A percentile compares a stretch with the other conserved stretches of the same genome.
Evolutionary conservation across 2,329 filamentous ascomycete genomes (phyloP).

Genomic region (Cladosporium colombiae): DNA sequence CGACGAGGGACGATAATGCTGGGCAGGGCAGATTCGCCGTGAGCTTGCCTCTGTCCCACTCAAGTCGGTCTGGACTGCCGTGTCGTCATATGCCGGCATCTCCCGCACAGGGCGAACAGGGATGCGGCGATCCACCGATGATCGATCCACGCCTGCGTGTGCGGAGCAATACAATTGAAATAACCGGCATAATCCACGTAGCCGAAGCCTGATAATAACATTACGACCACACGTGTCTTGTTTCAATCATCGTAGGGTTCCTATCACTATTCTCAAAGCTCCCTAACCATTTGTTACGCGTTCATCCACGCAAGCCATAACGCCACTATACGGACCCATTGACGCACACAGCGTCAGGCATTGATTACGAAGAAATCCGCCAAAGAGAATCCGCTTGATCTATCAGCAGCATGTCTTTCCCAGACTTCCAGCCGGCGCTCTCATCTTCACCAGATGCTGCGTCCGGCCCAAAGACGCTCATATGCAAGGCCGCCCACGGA

Average conservation of each 20-base stretch:
- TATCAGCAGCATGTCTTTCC: slow-evolving; percentile 20
- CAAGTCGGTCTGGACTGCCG: slow-evolving; percentile 1
- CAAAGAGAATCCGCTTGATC: not conserved
- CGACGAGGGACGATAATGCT: not conserved
- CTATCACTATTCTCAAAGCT: not conserved
- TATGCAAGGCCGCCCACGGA: slow-evolving; percentile 34
- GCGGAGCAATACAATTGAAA: not conserved
- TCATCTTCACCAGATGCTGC: not conserved
- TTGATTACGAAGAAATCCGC: not conserved
- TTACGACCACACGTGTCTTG: not conserved
- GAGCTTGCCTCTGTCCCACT: not conserved
- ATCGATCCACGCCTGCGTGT: not conserved
- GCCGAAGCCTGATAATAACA: not conserved
- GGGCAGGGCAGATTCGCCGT: not conserved
- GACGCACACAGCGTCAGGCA: not conserved
- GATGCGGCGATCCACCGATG: not conserved
- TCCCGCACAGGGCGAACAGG: not conserved
- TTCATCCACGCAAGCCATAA: not conserved
- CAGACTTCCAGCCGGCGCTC: slow-evolving; percentile 1
- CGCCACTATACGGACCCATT: not conserved
- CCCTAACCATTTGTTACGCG: not conserved
- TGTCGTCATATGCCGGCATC: not conserved
- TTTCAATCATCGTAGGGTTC: not conserved
- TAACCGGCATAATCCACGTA: not conserved
- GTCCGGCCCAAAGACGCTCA: slow-evolving; percentile 26